Base-by-base conservation (phyloP, 140 eudicot species). In the Senecio squalidus region DNA sequence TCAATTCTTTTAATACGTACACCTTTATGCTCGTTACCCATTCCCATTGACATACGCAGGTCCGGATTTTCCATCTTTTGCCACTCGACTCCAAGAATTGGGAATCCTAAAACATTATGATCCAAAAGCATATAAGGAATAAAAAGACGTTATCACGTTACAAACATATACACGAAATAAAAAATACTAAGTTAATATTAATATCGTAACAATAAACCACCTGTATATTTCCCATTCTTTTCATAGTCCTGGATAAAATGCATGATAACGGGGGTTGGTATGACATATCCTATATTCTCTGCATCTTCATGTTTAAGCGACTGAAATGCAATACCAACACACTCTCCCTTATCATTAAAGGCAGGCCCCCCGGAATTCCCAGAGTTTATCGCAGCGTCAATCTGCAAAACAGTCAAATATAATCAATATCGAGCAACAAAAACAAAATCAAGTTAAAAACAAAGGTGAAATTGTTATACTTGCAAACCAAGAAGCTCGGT, bases 321-420 rank as follows among this genome's bases (percentile, higher is more conserved):
- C 69, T 84, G 93, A 71, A 84, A 84, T 38, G 93, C 93, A 64
- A 84, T 80, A 55, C 93, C 93, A 34, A 84, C 88, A 68, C 93
- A 84, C 14, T 70, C 78, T 38, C 93, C 93, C 29, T 66, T 74
- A 33, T 84, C 88, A 52, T 69, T 77, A 27, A 84, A 84, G 21
- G 93, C 93, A 3, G 88, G 93, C 1, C 93, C 93, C 39, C 93
- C 93, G 3, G 88, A 84, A 71, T 84, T 84, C 21, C 94, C 94
- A 1, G 94, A 80, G 64, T 84, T 84, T 62, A 80, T 84, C 23
- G 94, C 94, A 63, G 88, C 88, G 77, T 84, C 94, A 64, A 84
- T 84, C 88, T 84, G 50, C 68, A 77, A 44, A 60, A 15, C 26
- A 34, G 34, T 52, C 57, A 52, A 34, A 58, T 38, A 29, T 60